Percentiles rank a stretch among this genome's conserved stretches.
phyloP scores from a whole-genome alignment of 2,329 filamentous ascomycete genomes.

The Chrysosporium queenslandicum region DNA sequence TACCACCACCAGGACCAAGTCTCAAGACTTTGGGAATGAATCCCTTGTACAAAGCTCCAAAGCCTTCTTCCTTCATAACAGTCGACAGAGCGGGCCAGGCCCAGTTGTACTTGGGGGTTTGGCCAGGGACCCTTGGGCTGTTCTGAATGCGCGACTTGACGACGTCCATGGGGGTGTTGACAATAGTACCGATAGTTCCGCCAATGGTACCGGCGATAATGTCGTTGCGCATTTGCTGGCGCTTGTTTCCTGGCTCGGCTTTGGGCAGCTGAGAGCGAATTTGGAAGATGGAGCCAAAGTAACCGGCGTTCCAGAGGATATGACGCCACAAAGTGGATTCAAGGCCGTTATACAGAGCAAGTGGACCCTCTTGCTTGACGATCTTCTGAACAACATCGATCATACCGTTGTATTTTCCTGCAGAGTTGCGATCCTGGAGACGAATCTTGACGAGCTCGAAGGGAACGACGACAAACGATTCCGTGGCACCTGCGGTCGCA shows the following conservation, averaged over 20 bases:
- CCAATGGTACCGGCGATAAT: conserved; percentile 76
- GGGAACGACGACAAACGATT: conserved; percentile 92
- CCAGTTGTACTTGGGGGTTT: conserved; percentile 95
- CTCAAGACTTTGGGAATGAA: conserved; percentile 91
- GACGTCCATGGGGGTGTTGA: conserved; percentile 95
- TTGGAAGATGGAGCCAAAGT: conserved; percentile 98
- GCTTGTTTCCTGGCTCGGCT: conserved; percentile 60
- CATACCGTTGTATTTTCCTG: conserved; percentile 56
- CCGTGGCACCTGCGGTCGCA: conserved; percentile 87
- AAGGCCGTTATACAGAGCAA: conserved; percentile 91
- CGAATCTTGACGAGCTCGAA: conserved; percentile 99
- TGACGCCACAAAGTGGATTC: conserved; percentile 97
- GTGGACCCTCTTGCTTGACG: conserved; percentile 66
- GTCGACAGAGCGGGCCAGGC: conserved; percentile 78
- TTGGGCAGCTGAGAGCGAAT: conserved; percentile 74
- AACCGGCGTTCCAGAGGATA: conserved; percentile 85
- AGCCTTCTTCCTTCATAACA: conserved; percentile 87
- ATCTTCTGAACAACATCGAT: conserved; percentile 53
- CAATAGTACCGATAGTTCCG: conserved; percentile 78
- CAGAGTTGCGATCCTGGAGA: conserved; percentile 87
- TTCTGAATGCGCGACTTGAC: conserved; percentile 99
- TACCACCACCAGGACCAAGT: conserved; percentile 59
- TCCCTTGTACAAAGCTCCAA: conserved; percentile 88
- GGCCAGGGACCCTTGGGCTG: conserved; percentile 69
- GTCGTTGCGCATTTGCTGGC: conserved; percentile 73